Evolutionary conservation across 2,329 filamentous ascomycete species (phyloP), one percentile per base, ranked within the genome.

Genomic region (Hypoxylon sp.): DNA sequence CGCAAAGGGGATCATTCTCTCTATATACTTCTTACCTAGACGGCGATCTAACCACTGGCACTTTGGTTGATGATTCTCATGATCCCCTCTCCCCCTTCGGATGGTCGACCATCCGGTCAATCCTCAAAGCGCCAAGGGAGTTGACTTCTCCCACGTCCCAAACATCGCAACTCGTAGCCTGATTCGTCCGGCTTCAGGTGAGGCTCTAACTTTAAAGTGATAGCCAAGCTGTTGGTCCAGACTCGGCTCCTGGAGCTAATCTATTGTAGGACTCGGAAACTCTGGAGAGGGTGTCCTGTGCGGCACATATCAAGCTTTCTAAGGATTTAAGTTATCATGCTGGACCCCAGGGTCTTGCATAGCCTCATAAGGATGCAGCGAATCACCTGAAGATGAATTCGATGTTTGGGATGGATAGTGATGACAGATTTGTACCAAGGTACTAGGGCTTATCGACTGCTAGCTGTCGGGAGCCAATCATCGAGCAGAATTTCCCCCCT

Each of bases 91-190:
- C 50, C 45, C 36, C 59, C 36, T 58, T 32, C 68, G 68, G 68
- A 70, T 70, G 46, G 58, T 66, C 56, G 41, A 51, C 65, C 48
- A 70, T 68, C 68, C 68, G 65, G 68, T 43, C 38, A 61, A 68
- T 70, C 68, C 17, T 63, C 65, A 68, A 61, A 68, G 68, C 65
- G 65, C 59, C 65, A 68, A 68, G 68, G 46, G 23, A 49, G 46
- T 45, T 48, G 13, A 55, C 36, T 21, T 61, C 21, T 38, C 57
- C 58, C 45, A 41, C 61, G 55, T 36, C 53, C 51, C 48, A 53
- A 52, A 57, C 30, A 43, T 28, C 30, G 41, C 38, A 55, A n/a
- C 41, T 52, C 41, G 19, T 28, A 36, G 28, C 30, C 41, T 68
- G 50, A 65, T 70, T 70, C 55, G 68, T 55, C 60, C 55, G 43